Evolutionary conservation across 164 flowering plant species (phyloP), one percentile per base, ranked within the genome.

Genomic region (Akebia trifoliata): DNA sequence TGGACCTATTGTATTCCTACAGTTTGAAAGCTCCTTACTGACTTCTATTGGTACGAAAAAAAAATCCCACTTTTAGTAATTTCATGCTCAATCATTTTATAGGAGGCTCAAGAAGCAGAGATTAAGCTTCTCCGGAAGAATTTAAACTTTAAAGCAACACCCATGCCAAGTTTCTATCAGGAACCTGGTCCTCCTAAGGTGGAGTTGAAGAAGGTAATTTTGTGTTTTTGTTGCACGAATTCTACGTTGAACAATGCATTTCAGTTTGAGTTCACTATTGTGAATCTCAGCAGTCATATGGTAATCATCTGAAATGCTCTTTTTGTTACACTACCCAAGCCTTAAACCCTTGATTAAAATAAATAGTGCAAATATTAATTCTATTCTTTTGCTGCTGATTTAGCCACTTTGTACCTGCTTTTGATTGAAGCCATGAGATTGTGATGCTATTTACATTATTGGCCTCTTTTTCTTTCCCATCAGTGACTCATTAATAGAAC

Each of bases 151-250:
- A 92, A 87, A 75, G 98, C 98, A 26, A 85, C 87, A 21, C 98
- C 98, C 4, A 81, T 92, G 95, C 98, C 98, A 34, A 89, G 74
- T 69, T 92, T 92, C 68, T 92, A 92, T 66, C 93, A 83, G 71
- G 97, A 92, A 68, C 93, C 96, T 52, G 67, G 85, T 37, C 95
- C 97, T 47, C 80, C 90, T 14, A 89, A 87, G 71, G 68, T 67
- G 45, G 95, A 87, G 54, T 55, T 89, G 38, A 92, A 87, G 79
- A 92, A 89, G 97, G 98, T 83, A 69, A 46, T 8, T 31, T 39
- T 51, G n/a, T 15, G 43, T 32, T 47, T 15, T 17, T 1, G 34
- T 26, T 15, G 17, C 26, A 58, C 8, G 43, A 46, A 22, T 32
- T 2, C 18, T 58, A 11, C 34, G 10, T 8, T 24, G 47, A 32